Evolutionary conservation across 192 early-diverging fungal species (phyloP), one percentile per base, ranked within the genome.

Genomic region (Piromyces sp.): DNA sequence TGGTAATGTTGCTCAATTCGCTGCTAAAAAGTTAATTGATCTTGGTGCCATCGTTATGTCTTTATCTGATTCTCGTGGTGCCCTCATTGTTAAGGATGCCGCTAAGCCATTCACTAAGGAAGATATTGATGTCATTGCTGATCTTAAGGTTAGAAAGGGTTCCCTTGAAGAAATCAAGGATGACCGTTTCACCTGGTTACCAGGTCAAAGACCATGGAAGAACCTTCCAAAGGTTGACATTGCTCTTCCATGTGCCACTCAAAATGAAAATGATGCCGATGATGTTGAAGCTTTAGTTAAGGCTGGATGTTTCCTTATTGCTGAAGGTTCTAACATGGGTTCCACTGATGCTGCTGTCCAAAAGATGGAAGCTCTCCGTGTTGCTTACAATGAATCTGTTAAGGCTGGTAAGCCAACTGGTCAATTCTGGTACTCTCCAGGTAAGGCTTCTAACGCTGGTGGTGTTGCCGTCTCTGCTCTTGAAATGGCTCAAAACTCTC

Each of bases 401-500:
- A 84, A 84, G 37, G 37, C 37, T 15, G 37, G 37, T 38, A 38
- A 38, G 14, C 37, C 42, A 51, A 6, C 42, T 51, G 42, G 13
- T 51, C 42, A 9, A 51, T 51, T 51, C 82, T 86, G 86, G 85
- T 89, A 87, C 31, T 87, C 86, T 81, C 88, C 88, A 33, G 88
- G 86, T 85, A 89, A 89, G 88, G 88, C 88, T 58, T 86, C 88
- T 84, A 89, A 89, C 83, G 87, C 87, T 81, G 88, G 37, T 38
- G 37, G 37, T 38, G 37, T 38, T 38, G 37, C 37, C 14, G 37
- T 38, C 14, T 38, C 37, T 38, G 37, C 37, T 38, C 37, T 38
- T 38, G 37, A 38, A 38, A 38, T 38, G 37, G 37, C 37, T 38
- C 37, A 38, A 38, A 38, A 38, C 37, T 38, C 37, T 13, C 37